Conservation (phyloP, 306 rosid genomes). For the Cicer judaicum region DNA sequence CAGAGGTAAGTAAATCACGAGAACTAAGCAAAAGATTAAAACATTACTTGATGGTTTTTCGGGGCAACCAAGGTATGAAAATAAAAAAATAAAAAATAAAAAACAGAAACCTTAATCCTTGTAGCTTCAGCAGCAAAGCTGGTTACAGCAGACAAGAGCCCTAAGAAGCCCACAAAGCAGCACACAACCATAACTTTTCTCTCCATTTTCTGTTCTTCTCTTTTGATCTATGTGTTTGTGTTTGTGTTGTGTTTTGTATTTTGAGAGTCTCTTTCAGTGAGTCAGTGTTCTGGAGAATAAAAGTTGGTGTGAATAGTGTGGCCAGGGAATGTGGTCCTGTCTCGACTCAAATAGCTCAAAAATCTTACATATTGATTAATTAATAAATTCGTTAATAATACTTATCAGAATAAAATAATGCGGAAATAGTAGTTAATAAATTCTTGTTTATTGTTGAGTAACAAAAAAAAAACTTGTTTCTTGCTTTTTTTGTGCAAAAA, state of each 20-base stretch:
- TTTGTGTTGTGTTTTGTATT: background rate
- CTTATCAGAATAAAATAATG: too few relatives aligned
- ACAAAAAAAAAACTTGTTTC: too few relatives aligned
- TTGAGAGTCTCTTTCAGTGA: constrained; percentile 17
- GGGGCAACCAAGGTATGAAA: constrained; percentile 4
- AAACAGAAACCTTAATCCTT: constrained; percentile 70
- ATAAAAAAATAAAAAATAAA: background rate
- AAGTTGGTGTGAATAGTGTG: constrained; percentile 27
- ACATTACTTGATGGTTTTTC: constrained; percentile 18
- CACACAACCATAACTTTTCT: constrained; percentile 60
- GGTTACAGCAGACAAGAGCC: constrained; percentile 73
- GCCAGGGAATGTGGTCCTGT: constrained; percentile 1
- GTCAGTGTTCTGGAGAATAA: background rate
- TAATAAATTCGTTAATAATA: too few relatives aligned
- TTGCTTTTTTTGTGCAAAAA: too few relatives aligned
- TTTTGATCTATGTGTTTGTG: background rate
- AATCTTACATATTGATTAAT: background rate
- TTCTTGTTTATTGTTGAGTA: too few relatives aligned
- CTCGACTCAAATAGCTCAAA: background rate
- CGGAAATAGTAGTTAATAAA: too few relatives aligned
- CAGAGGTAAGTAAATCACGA: background rate
- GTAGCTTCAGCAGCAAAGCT: constrained; percentile 85
- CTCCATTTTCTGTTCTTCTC: constrained; percentile 58
- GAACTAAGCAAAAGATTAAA: constrained; percentile 8
- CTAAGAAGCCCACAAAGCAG: constrained; percentile 66